Conservation (phyloP, 2,329 filamentous ascomycete genomes). For the Lachnellula arida region DNA sequence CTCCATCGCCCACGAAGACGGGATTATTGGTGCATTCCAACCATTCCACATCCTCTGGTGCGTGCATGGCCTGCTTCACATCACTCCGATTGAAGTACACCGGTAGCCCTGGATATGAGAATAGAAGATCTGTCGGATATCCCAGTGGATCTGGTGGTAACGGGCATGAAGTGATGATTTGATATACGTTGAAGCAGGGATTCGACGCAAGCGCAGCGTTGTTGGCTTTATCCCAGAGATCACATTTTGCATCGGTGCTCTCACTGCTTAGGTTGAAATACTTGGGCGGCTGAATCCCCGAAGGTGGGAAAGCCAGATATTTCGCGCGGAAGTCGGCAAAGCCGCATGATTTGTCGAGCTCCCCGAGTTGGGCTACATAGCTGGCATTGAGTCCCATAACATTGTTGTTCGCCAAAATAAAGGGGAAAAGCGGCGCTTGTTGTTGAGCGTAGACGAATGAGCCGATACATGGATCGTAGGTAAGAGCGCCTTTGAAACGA, state of each 20-base stretch:
- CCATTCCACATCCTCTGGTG: constrained; percentile 38
- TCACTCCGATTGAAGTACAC: constrained; percentile 50
- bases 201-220: constrained; percentile 38
- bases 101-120: constrained; percentile 35
- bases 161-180: constrained; percentile 43
- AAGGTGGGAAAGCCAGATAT: constrained; percentile 40
- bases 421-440: constrained; percentile 36
- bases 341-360: constrained; percentile 40
- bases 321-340: constrained; percentile 42
- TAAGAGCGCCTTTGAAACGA: constrained; percentile 14
- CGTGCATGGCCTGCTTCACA: constrained; percentile 46
- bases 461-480: constrained; percentile 24
- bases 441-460: constrained; percentile 13
- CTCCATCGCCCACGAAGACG: constrained; percentile 36
- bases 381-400: constrained; percentile 42
- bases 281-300: constrained; percentile 30
- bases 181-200: constrained; percentile 48
- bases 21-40: constrained; percentile 36
- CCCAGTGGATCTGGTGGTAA: constrained; percentile 34
- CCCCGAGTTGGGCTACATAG: constrained; percentile 38
- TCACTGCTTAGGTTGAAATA: constrained; percentile 25
- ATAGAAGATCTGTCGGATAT: constrained; percentile 32
- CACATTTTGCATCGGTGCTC: constrained; percentile 29
- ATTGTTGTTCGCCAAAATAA: constrained; percentile 38
- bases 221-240: constrained; percentile 37